Base-by-base conservation (phyloP, 2,329 filamentous ascomycete genomes). In the Pseudocercospora pini-densiflorae region DNA sequence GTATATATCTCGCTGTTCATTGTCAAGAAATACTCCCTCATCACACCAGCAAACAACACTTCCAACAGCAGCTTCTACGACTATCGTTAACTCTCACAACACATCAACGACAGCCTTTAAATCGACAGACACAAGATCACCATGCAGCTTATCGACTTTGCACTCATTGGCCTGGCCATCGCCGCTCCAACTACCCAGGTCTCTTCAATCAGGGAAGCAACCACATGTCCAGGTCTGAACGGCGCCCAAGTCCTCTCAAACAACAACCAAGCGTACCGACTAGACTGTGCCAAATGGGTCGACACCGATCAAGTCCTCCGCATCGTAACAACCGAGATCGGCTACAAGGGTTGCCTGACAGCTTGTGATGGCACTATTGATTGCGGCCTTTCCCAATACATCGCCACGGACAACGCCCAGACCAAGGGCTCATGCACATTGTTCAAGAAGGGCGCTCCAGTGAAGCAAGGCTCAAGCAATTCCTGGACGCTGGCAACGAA, bases 341-440 rank as follows among this genome's bases (percentile, higher is more conserved):
- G 67, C 45, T 62, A 58, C 49, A 27, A 67, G 31, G 67, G 62
- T 19, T 69, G 67, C 49, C 29, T 69, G 6, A 57, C 65, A 23
- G 67, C 67, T 33, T 69, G 67, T 49, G 67, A 69, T 31, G 62
- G 59, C 16, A 67, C 62, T 5, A 47, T 47, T 21, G 67, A 47
- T 24, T 69, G 67, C 65, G 60, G 33, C 12, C 16, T 63, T 29
- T 19, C 60, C 14, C 59, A 62, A 33, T 69, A 65, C 62, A 54
- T 57, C 24, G 64, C 67, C 9, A 64, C 59, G 1, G 36, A 65
- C 60, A 31, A 57, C 2, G 62, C 31, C 8, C 64, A 63, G 53
- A 63, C 27, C 8, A 65, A 61, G 29, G 67, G 67, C 5, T 59
- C 24, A 2, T 69, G 67, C 61, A 60, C 51, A 24, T 36, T 64